Conservation (phyloP, 2,329 filamentous ascomycete species). For the Aspergillus sp. region DNA sequence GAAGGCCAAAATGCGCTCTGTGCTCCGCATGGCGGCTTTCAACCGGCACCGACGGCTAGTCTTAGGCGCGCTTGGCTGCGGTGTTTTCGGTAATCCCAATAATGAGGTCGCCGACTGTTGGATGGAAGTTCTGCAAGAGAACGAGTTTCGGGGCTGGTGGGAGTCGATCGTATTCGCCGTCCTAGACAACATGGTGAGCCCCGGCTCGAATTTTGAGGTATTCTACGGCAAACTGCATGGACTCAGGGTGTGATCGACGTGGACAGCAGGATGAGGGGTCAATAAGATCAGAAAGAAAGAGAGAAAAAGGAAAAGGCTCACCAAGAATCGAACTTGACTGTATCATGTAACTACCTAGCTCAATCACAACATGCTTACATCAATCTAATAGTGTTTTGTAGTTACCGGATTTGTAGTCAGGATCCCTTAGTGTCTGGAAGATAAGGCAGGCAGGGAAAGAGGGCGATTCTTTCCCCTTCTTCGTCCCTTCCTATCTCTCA, state of each 20-base stretch:
- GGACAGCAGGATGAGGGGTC: no score
- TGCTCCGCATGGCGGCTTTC: slow-evolving; percentile 59
- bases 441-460: no score
- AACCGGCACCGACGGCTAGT: slow-evolving; percentile 60
- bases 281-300: no score
- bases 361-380: no score
- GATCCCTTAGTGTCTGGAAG: no score
- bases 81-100: slow-evolving; percentile 63
- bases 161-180: slow-evolving; percentile 65
- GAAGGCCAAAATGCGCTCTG: slow-evolving; percentile 63
- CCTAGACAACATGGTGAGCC: slow-evolving; percentile 31
- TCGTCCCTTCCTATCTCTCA: no score
- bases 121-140: slow-evolving; percentile 59
- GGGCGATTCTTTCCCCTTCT: no score
- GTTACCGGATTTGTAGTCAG: no score
- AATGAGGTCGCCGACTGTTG: slow-evolving; percentile 64
- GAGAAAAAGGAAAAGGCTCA: no score
- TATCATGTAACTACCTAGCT: no score
- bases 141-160: slow-evolving; percentile 66
- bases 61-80: slow-evolving; percentile 69
- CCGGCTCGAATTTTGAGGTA: slow-evolving; percentile 27
- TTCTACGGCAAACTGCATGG: slow-evolving; percentile 32
- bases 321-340: no score
- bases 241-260: slow-evolving; percentile 23
- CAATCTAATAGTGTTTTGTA: no score